These are phyloP conservation scores for Calocera viscosa DNA, from an alignment of 768 basidiomycete genomes.

Conservation along the genomic window DNA sequence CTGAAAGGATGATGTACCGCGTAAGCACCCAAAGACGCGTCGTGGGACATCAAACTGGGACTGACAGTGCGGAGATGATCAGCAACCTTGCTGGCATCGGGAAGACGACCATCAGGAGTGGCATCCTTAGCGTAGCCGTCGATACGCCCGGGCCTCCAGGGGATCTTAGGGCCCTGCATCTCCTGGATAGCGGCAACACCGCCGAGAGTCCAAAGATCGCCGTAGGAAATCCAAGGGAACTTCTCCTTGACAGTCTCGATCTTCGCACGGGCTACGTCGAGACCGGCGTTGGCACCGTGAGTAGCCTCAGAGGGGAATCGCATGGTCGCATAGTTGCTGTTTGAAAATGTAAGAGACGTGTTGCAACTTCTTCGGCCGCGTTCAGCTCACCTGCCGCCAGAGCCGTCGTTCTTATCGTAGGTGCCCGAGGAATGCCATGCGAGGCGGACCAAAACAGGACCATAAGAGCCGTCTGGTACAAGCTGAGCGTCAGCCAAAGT, in stretches of 20 bases:
- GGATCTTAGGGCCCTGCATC: slow-evolving; percentile 82
- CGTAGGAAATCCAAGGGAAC: slow-evolving; percentile 89
- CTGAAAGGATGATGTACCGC: slow-evolving; percentile 22
- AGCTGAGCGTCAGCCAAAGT: slow-evolving; percentile 13
- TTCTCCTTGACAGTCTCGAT: slow-evolving; percentile 82
- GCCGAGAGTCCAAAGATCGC: slow-evolving; percentile 91
- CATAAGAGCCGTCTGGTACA: slow-evolving; percentile 68
- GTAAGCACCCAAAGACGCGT: not conserved
- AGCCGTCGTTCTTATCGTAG: slow-evolving; percentile 64
- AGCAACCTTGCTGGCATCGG: slow-evolving; percentile 70
- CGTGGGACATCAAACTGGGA: not conserved
- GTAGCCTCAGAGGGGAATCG: slow-evolving; percentile 80
- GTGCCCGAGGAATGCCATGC: slow-evolving; percentile 95
- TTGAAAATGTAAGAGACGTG: slow-evolving; percentile 8
- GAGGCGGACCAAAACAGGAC: slow-evolving; percentile 74
- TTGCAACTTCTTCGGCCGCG: not conserved
- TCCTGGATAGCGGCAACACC: slow-evolving; percentile 86
- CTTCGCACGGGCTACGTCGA: slow-evolving; percentile 62
- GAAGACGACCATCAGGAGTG: slow-evolving; percentile 81
- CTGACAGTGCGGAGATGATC: slow-evolving; percentile 59
- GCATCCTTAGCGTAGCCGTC: slow-evolving; percentile 65
- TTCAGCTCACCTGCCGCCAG: slow-evolving; percentile 58
- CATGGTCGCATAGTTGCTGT: slow-evolving; percentile 96
- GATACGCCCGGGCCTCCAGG: slow-evolving; percentile 87
- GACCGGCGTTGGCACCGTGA: slow-evolving; percentile 75